Base-by-base conservation (phyloP, 805 yeast genomes). In the Candida ascalaphidarum region DNA sequence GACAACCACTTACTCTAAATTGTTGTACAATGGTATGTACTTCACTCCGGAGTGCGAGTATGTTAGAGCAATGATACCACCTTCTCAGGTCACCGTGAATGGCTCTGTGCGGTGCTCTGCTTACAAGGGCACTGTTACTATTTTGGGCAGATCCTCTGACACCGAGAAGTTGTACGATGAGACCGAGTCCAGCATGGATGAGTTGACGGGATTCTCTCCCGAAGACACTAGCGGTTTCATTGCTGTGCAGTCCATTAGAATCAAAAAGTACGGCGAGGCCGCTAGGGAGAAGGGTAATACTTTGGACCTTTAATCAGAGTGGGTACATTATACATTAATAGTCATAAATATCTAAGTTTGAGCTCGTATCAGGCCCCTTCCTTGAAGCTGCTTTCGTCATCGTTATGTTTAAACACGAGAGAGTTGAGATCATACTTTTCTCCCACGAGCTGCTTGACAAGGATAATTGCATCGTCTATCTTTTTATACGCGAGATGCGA, bases 181-280 rank as follows among this genome's bases (percentile, higher is more conserved):
- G 41, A 85, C 96, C 31, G 96, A 89, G 62, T 88, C 96, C 11
- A 89, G 97, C 9, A 92, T 92, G 98, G 98, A 92, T 63, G 98
- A 92, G 67, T 77, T 92, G 52, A 86, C 96, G 34, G 98, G 96
- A 35, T 92, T 92, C 73, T 80, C 83, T 49, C 98, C 98, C 40
- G 86, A 82, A 58, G 97, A 89, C 59, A 85, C 98, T 35, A 68
- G 94, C 36, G 98, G 98, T 32, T 92, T 92, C 74, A 92, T 92
- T 61, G 84, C 95, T 44, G 95, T 92, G 46, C 96, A 92, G 71
- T 84, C 97, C 38, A 92, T 92, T 61, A 85, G 98, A 73, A 83
- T 89, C 58, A 92, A 92, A 74, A 92, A 92, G 68, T 92, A 84
- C 59, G 98, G 98, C 59, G 94, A 86, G 65, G 73, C 92, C 50